Evolutionary conservation across 2,329 filamentous ascomycete species (phyloP).

Genomic region (Beauveria scarabaeidicola): DNA sequence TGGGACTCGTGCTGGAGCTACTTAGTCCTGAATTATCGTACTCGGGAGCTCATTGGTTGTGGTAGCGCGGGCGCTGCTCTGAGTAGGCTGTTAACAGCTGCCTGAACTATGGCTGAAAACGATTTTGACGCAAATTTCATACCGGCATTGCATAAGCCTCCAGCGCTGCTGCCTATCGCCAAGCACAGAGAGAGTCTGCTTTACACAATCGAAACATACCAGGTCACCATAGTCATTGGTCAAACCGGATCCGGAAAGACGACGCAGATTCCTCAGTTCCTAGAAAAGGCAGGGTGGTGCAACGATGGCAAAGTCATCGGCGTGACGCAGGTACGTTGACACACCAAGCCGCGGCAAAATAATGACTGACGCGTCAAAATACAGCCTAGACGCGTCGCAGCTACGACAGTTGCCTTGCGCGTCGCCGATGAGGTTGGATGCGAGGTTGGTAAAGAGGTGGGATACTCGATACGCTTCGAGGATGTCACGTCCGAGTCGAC

Average conservation of each 20-base stretch:
- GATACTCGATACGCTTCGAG: conserved; percentile 88
- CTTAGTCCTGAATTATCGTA: not conserved
- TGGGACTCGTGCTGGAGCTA: not conserved
- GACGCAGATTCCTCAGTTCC: conserved; percentile 87
- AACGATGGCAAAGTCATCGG: conserved; percentile 73
- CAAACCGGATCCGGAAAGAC: conserved; percentile 95
- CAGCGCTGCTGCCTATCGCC: conserved; percentile 76
- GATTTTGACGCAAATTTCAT: conserved; percentile 56
- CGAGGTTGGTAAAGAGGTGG: conserved; percentile 80
- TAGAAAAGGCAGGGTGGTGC: conserved; percentile 86
- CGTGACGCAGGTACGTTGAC: conserved; percentile 68
- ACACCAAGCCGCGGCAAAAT: conserved; percentile 10
- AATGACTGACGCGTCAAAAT: not conserved
- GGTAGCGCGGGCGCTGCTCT: not conserved
- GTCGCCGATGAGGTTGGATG: conserved; percentile 86
- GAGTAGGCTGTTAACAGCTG: not conserved
- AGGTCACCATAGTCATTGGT: conserved; percentile 82
- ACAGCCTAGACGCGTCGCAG: conserved; percentile 81
- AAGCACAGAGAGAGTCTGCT: conserved; percentile 71
- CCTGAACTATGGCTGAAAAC: conserved; percentile 42
- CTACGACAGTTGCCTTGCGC: conserved; percentile 77
- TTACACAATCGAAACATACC: conserved; percentile 76
- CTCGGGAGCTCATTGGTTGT: not conserved
- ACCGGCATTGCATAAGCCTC: conserved; percentile 76
- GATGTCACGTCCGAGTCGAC: conserved; percentile 82